Conservation (phyloP, 495 filamentous ascomycete genomes). For the Hyphodiscus hymeniophilus region DNA sequence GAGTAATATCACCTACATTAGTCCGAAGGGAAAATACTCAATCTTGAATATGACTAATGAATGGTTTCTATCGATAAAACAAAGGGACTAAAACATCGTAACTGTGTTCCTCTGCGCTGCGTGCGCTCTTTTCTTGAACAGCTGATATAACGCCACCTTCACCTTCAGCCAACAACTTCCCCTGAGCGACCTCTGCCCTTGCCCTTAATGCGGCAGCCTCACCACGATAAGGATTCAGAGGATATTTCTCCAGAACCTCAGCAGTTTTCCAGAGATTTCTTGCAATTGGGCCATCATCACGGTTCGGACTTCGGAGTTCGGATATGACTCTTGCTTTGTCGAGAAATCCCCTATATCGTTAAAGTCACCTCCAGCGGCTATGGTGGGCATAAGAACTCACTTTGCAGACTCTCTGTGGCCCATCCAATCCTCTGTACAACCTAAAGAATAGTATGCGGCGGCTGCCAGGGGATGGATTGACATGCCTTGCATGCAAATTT, state of each 20-base stretch:
- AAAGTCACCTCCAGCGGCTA: neutral
- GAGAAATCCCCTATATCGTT: neutral
- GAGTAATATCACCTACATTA: no score
- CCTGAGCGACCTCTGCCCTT: neutral
- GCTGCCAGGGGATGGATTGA: constrained; percentile 10
- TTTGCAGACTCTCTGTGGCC: neutral
- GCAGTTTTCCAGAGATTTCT: constrained; percentile 2
- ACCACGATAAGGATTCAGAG: neutral
- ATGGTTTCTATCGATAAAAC: neutral
- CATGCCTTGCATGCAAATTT: neutral
- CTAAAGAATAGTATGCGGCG: constrained; percentile 13
- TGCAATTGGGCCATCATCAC: constrained; percentile 3
- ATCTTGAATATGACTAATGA: no score
- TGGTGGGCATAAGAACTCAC: neutral
- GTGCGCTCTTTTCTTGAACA: neutral
- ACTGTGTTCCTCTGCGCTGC: neutral
- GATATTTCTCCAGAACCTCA: neutral
- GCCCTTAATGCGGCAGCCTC: neutral
- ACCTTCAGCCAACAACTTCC: neutral
- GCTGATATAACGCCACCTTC: neutral
- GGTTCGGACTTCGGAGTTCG: neutral
- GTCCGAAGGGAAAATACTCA: no score
- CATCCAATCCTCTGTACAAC: constrained; percentile 1
- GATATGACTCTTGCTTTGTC: neutral
- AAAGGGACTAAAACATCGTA: constrained; percentile 1